These are phyloP conservation scores for Porpolomopsis calyptriformis DNA, from an alignment of 768 basidiomycete species.

Conservation along the genomic window DNA sequence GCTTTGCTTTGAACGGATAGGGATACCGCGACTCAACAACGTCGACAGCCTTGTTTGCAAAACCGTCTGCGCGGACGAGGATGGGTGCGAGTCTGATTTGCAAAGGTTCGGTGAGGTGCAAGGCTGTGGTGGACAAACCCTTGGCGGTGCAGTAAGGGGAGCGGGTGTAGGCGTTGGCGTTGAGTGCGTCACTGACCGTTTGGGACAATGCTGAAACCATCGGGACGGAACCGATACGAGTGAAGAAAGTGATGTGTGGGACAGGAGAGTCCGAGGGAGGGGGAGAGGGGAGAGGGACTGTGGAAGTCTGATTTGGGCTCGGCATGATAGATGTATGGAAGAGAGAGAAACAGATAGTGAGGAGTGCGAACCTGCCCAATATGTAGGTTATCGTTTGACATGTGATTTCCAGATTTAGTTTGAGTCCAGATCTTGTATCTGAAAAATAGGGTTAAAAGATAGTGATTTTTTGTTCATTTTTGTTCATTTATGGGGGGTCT, in stretches of 20 bases:
- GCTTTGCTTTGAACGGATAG: conserved; percentile 62
- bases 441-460: neutral
- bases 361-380: neutral
- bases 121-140: conserved; percentile 45
- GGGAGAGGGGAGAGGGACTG: conserved; percentile 12
- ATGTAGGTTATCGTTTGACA: conserved; percentile 1
- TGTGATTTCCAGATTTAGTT: neutral
- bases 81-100: conserved; percentile 57
- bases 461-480: neutral
- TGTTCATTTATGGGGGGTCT: neutral
- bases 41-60: conserved; percentile 67
- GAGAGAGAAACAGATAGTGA: neutral
- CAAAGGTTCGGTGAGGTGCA: conserved; percentile 53
- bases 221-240: conserved; percentile 63
- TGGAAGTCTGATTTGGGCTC: conserved; percentile 15
- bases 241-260: conserved; percentile 52
- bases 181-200: conserved; percentile 49
- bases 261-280: conserved; percentile 10
- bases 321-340: neutral
- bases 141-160: conserved; percentile 59
- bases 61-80: conserved; percentile 50
- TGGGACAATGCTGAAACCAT: conserved; percentile 54
- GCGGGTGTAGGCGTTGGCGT: conserved; percentile 49
- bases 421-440: neutral
- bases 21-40: conserved; percentile 64